Conservation (phyloP, 176 grass and related monocot species). For the Zoysia pacifica region DNA sequence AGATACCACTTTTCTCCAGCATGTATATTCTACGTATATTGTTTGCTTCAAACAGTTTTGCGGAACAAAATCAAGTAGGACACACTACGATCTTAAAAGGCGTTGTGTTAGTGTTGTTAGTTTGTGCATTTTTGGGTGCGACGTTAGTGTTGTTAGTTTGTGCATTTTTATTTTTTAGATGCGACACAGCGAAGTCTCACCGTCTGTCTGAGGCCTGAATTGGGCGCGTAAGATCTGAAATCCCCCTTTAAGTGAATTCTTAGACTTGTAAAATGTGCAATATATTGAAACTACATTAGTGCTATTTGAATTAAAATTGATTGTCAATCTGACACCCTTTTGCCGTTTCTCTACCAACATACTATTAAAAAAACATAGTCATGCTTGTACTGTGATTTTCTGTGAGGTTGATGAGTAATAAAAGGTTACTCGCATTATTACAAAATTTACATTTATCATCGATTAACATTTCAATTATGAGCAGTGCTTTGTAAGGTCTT, state of each 20-base stretch:
- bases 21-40: conserved; percentile 43
- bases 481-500: neutral
- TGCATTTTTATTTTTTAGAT: too few species aligned
- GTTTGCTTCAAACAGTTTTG: conserved; percentile 27
- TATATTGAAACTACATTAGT: conserved; percentile 8
- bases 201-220: neutral
- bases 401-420: neutral
- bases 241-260: conserved; percentile 8
- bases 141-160: too few species aligned
- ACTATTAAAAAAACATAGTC: neutral
- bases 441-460: conserved; percentile 6
- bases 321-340: neutral
- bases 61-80: conserved; percentile 8
- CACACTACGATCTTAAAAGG: conserved; percentile 19
- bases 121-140: conserved; percentile 19
- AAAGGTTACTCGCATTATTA: conserved; percentile 20
- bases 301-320: conserved; percentile 9
- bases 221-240: conserved; percentile 11
- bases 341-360: neutral
- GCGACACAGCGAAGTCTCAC: neutral
- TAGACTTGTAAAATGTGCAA: neutral
- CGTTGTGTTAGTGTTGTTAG: neutral
- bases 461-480: conserved; percentile 10
- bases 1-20: conserved; percentile 25
- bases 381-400: neutral